Evolutionary conservation across 2,329 filamentous ascomycete species (phyloP).

Genomic region (Botryotinia calthae): DNA sequence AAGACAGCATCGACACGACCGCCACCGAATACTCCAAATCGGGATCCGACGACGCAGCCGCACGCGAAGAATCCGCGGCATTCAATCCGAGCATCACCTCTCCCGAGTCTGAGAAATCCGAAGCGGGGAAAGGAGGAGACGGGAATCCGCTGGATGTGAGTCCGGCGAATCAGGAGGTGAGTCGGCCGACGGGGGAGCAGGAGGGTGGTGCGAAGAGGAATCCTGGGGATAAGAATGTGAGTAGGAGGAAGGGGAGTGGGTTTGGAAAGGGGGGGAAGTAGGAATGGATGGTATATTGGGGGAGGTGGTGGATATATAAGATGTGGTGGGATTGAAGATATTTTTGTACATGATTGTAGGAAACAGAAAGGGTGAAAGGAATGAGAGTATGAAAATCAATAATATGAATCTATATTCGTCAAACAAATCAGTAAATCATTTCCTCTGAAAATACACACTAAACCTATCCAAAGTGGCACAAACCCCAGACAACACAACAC

Average conservation of each 20-base stretch:
- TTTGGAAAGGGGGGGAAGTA: conserved; percentile 46
- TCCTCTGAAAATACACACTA: neutral
- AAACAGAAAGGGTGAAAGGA: neutral
- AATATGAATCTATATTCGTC: neutral
- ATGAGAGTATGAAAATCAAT: neutral
- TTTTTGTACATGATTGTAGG: neutral
- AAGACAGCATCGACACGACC: conserved; percentile 62
- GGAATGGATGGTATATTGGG: no score
- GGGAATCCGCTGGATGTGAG: conserved; percentile 57
- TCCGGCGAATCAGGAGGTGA: conserved; percentile 59
- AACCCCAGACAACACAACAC: neutral
- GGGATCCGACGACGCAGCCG: conserved; percentile 59
- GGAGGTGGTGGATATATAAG: conserved; percentile 40
- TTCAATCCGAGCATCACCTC: conserved; percentile 54
- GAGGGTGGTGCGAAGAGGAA: conserved; percentile 49
- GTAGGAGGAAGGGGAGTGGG: conserved; percentile 41
- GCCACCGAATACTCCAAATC: conserved; percentile 66
- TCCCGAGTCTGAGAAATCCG: conserved; percentile 49
- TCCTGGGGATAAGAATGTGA: conserved; percentile 42
- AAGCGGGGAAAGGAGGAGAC: conserved; percentile 34
- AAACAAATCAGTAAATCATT: neutral
- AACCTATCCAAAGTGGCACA: neutral
- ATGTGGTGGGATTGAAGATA: conserved; percentile 39
- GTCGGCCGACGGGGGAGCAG: conserved; percentile 46
- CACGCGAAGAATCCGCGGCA: conserved; percentile 56